Conservation (phyloP, 2,329 filamentous ascomycete genomes). For the Aureobasidium sp. region DNA sequence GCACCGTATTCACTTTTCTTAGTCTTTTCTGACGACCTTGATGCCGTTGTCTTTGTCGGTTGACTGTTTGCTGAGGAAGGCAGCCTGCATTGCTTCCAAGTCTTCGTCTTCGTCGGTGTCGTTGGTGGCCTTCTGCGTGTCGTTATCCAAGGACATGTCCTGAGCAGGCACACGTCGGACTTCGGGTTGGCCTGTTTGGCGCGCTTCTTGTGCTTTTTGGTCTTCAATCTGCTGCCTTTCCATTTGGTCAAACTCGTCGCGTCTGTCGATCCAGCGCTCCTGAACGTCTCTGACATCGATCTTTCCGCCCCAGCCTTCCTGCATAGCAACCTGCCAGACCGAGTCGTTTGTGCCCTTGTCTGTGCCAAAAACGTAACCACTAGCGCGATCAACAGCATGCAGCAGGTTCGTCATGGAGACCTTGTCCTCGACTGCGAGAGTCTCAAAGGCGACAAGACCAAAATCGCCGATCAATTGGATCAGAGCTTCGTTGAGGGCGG, state of each 20-base stretch:
- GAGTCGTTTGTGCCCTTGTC: slow-evolving; percentile 84
- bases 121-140: slow-evolving; percentile 4
- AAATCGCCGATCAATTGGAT: slow-evolving; percentile 84
- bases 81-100: slow-evolving; percentile 33
- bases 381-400: slow-evolving; percentile 81
- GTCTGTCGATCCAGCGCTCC: slow-evolving; percentile 89
- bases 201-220: slow-evolving; percentile 38
- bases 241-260: slow-evolving; percentile 76
- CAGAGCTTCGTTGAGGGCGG: slow-evolving; percentile 77
- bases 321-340: slow-evolving; percentile 95
- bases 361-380: slow-evolving; percentile 81
- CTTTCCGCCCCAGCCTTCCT: slow-evolving; percentile 54
- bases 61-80: slow-evolving; percentile 26
- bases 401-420: slow-evolving; percentile 92
- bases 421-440: slow-evolving; percentile 92
- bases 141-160: neutral
- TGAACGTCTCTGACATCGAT: slow-evolving; percentile 87
- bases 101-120: slow-evolving; percentile 30
- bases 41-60: slow-evolving; percentile 53
- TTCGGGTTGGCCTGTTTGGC: slow-evolving; percentile 17
- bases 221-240: slow-evolving; percentile 73
- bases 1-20: neutral
- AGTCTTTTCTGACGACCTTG: slow-evolving; percentile 58
- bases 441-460: slow-evolving; percentile 83
- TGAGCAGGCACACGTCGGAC: slow-evolving; percentile 7